Evolutionary conservation across 495 filamentous ascomycete genomes (phyloP).

Genomic region (Neurospora sp.): DNA sequence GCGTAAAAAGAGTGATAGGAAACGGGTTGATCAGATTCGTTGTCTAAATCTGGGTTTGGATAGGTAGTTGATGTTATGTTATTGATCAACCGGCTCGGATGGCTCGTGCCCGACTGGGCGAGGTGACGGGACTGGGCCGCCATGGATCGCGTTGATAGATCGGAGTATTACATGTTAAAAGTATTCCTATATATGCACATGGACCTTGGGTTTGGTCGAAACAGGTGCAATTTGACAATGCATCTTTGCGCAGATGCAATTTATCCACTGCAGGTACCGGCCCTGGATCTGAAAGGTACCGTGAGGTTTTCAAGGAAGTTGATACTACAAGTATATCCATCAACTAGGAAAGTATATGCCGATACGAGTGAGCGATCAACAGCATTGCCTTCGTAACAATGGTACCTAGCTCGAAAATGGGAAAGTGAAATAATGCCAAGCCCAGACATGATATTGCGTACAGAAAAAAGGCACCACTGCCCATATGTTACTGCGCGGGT

Average conservation of each 20-base stretch:
- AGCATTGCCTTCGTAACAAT: not conserved
- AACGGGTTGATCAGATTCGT: not conserved
- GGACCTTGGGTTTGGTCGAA: not conserved
- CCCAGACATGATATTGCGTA: not conserved
- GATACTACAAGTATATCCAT: not conserved
- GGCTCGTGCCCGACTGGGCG: not conserved
- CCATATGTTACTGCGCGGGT: rapidly evolving
- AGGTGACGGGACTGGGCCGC: not conserved
- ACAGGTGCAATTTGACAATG: not conserved
- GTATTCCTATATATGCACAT: not conserved
- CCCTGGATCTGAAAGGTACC: not conserved
- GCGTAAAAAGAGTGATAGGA: not conserved
- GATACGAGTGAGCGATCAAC: not conserved
- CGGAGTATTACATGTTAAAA: not conserved
- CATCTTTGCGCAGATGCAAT: not conserved
- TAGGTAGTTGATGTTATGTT: not conserved
- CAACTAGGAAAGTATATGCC: not conserved
- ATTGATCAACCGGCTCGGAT: not conserved
- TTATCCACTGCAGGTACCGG: not conserved
- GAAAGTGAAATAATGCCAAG: not conserved
- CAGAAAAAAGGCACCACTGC: not conserved
- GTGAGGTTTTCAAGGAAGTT: too few relatives aligned
- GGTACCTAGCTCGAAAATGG: not conserved
- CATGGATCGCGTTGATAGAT: not conserved
- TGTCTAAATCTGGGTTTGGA: not conserved